Conservation (phyloP, 1,284 basidiomycete species). For the Earliella scabrosa region DNA sequence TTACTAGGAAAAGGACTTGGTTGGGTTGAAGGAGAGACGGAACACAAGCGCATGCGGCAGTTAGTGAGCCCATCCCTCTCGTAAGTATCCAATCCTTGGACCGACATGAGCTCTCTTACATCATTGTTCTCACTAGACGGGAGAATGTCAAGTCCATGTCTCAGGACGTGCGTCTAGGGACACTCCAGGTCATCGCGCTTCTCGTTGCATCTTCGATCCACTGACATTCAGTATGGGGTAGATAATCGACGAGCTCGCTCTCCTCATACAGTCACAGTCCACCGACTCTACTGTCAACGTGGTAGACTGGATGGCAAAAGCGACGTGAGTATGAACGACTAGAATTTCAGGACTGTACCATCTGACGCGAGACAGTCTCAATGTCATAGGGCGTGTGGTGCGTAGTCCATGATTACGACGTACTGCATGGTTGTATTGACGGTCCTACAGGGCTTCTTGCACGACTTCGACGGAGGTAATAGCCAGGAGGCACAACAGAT, state of each 20-base stretch:
- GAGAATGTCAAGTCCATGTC: conserved; percentile 21
- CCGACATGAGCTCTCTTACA: too few species aligned
- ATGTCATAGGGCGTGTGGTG: conserved; percentile 13
- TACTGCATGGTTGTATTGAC: not conserved
- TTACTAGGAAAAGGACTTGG: conserved; percentile 35
- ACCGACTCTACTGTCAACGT: conserved; percentile 18
- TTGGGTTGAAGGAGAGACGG: conserved; percentile 37
- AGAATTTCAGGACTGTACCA: too few species aligned
- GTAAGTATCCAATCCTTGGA: too few species aligned
- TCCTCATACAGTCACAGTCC: not conserved
- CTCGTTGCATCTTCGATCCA: too few species aligned
- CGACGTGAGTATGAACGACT: conserved; percentile 25
- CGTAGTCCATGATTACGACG: too few species aligned
- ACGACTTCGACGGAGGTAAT: conserved; percentile 33
- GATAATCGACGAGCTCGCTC: conserved; percentile 1
- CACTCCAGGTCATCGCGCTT: conserved; percentile 20
- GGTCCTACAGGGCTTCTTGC: conserved; percentile 18
- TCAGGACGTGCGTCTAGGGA: conserved; percentile 14
- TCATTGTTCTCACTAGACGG: not conserved
- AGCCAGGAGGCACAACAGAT: conserved; percentile 29
- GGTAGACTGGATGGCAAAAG: conserved; percentile 22
- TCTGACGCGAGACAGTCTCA: too few species aligned
- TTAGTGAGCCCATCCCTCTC: conserved; percentile 32
- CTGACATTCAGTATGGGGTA: not conserved
- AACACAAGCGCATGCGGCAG: conserved; percentile 34